Evolutionary conservation across 768 basidiomycete species (phyloP).

Genomic region (Leccinum incarnatum): DNA sequence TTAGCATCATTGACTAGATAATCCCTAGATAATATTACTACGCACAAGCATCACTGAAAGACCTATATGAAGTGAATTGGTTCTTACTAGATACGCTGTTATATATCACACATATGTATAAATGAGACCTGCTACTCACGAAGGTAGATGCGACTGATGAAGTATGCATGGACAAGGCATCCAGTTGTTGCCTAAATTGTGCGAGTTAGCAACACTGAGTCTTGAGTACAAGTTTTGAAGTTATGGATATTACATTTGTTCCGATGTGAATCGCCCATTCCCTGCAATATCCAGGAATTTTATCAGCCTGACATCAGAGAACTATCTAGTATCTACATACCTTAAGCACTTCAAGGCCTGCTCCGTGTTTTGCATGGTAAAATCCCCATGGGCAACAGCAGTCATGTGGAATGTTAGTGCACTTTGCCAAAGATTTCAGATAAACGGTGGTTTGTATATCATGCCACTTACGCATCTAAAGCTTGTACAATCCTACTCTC

Average conservation of each 20-base stretch:
- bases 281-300: conserved; percentile 6
- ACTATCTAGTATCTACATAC: conserved; percentile 2
- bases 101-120: neutral
- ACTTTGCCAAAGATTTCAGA: conserved; percentile 6
- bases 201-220: conserved; percentile 1
- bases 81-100: conserved; percentile 11
- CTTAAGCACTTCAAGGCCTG: neutral
- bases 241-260: conserved; percentile 13
- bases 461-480: conserved; percentile 11
- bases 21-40: neutral
- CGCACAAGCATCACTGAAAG: conserved; percentile 20
- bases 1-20: neutral
- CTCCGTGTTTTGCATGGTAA: neutral
- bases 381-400: conserved; percentile 4
- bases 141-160: conserved; percentile 22
- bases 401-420: conserved; percentile 9
- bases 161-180: conserved; percentile 25
- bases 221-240: neutral
- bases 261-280: conserved; percentile 10
- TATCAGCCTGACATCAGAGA: neutral
- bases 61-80: neutral
- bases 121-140: conserved; percentile 10
- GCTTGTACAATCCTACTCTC: conserved; percentile 21
- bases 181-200: conserved; percentile 13
- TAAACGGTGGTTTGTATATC: neutral